phyloP scores from a whole-genome alignment of 2,329 filamentous ascomycete genomes.

The Fusarium piperis region DNA sequence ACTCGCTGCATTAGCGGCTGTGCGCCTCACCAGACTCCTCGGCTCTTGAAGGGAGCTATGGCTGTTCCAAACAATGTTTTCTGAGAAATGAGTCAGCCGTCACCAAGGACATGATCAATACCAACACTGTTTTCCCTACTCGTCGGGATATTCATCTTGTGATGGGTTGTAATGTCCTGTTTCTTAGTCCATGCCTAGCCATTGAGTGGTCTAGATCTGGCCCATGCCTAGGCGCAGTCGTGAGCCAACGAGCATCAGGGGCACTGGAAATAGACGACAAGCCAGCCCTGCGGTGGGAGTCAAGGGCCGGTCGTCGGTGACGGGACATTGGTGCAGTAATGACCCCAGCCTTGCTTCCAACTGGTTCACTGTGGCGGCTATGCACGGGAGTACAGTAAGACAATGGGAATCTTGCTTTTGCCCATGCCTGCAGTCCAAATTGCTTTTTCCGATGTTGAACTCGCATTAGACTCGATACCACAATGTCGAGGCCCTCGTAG shows the following conservation, averaged over 20 bases:
- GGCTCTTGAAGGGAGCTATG: not conserved
- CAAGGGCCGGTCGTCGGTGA: not conserved
- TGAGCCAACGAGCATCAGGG: not conserved
- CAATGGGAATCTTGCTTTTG: constrained; percentile 6
- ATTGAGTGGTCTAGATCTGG: not conserved
- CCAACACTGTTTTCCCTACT: not conserved
- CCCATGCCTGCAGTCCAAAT: not conserved
- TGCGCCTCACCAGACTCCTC: not conserved
- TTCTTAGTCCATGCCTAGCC: not conserved
- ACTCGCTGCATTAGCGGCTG: constrained; percentile 2
- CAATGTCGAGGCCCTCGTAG: not conserved
- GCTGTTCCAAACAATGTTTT: not conserved
- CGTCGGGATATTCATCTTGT: not conserved
- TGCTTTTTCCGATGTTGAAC: constrained; percentile 1
- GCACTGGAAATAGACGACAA: not conserved
- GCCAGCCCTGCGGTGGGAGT: not conserved
- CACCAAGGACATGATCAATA: not conserved
- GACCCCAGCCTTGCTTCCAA: not conserved
- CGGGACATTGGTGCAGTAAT: not conserved
- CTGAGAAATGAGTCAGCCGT: not conserved
- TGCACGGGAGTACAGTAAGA: not conserved
- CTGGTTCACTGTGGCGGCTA: not conserved
- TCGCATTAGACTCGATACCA: not conserved
- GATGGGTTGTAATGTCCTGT: not conserved
- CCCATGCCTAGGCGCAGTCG: not conserved